Evolutionary conservation across 1,139 yeast species (phyloP).

Genomic region (Debaryomycetaceae sp.): DNA sequence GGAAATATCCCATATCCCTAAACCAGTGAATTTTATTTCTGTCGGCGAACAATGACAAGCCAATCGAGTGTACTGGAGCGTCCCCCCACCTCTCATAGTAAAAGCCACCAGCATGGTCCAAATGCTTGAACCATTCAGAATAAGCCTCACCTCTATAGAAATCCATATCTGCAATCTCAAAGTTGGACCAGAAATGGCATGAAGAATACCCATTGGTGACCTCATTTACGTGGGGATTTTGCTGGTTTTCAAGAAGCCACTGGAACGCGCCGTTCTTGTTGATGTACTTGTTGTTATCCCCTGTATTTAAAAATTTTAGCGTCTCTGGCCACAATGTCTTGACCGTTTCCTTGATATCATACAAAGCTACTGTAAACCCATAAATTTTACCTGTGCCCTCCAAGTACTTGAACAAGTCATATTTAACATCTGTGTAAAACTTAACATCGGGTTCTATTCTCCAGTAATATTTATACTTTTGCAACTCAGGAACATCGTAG

Average conservation of each 20-base stretch:
- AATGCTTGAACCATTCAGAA: slow-evolving; percentile 55
- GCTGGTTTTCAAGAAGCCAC: slow-evolving; percentile 68
- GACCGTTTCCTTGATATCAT: slow-evolving; percentile 65
- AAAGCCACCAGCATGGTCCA: slow-evolving; percentile 72
- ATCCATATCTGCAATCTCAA: slow-evolving; percentile 79
- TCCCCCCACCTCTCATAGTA: slow-evolving; percentile 93
- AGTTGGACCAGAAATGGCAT: slow-evolving; percentile 88
- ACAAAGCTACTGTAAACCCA: slow-evolving; percentile 66
- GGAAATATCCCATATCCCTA: slow-evolving; percentile 78
- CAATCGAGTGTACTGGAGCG: slow-evolving; percentile 83
- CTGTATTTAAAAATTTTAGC: slow-evolving; percentile 48
- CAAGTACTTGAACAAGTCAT: slow-evolving; percentile 76
- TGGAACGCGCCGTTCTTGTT: slow-evolving; percentile 60
- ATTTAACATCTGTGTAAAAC: slow-evolving; percentile 64
- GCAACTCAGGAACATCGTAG: slow-evolving; percentile 58
- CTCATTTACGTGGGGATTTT: slow-evolving; percentile 52
- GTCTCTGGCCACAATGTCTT: slow-evolving; percentile 69
- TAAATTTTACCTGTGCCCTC: slow-evolving; percentile 58
- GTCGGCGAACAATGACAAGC: slow-evolving; percentile 71
- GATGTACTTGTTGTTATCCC: slow-evolving; percentile 59
- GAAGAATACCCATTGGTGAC: slow-evolving; percentile 70
- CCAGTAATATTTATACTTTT: slow-evolving; percentile 61
- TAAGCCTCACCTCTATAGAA: slow-evolving; percentile 70
- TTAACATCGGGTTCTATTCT: slow-evolving; percentile 74
- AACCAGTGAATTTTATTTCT: slow-evolving; percentile 77